Evolutionary conservation across 2,329 filamentous ascomycete genomes (phyloP).

Genomic region (Madurella fahalii): DNA sequence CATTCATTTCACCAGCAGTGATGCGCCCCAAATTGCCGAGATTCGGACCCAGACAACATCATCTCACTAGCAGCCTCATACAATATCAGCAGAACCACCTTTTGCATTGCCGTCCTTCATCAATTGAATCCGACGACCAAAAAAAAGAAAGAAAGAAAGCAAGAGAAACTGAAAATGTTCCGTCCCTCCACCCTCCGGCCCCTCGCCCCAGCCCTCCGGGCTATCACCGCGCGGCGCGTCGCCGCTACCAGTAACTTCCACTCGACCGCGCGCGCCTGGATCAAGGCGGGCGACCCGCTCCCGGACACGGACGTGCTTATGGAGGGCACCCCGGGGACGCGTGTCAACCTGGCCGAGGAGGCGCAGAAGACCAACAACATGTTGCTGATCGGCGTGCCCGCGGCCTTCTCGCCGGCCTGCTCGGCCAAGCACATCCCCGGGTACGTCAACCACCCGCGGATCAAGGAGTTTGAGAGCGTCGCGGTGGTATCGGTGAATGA

Average conservation of each 20-base stretch:
- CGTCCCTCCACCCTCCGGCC: conserved; percentile 1
- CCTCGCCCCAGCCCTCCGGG: not conserved
- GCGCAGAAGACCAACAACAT: conserved; percentile 62
- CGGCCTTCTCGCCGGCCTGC: conserved; percentile 63
- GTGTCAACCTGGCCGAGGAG: conserved; percentile 80
- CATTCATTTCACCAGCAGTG: too few species aligned
- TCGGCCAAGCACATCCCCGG: conserved; percentile 71
- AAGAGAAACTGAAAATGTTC: not conserved
- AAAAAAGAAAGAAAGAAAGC: too few species aligned
- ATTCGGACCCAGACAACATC: too few species aligned
- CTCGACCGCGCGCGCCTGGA: conserved; percentile 28
- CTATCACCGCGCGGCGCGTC: not conserved
- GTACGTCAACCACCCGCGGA: conserved; percentile 74
- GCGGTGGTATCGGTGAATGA: conserved; percentile 94
- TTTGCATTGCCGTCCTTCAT: too few species aligned
- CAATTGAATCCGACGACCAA: too few species aligned
- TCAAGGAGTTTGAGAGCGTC: conserved; percentile 76
- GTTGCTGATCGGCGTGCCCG: conserved; percentile 80
- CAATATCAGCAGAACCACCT: not conserved
- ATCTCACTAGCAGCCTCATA: too few species aligned
- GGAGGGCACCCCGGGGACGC: conserved; percentile 85
- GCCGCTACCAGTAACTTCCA: not conserved
- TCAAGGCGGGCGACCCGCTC: conserved; percentile 75
- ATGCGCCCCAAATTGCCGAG: too few species aligned
- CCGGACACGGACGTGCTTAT: conserved; percentile 73